Base-by-base conservation (phyloP, 2,329 filamentous ascomycete genomes). In the Alternaria consortialis region DNA sequence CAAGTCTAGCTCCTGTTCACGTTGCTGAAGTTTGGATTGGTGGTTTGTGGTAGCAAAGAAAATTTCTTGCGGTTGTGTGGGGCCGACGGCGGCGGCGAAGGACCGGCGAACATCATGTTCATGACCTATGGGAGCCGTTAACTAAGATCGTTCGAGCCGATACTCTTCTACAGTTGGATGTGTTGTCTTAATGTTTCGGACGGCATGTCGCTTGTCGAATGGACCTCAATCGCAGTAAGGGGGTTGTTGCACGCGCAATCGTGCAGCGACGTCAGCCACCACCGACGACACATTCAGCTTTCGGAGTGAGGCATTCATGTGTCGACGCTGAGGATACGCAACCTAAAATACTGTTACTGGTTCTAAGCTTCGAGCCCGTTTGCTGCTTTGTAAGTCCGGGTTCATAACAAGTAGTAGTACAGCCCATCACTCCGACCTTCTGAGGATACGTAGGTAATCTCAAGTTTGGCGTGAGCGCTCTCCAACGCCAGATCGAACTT, bases 41-140 rank as follows among this genome's bases (percentile, higher is more conserved):
- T 56, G 29, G 36, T 27, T 42, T 17, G 27, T 48, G 36, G 51
- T 55, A 9, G 15, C 32, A 31, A 43, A 13, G 37, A 48, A 57
- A 58, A 50, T 58, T 61, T 57, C 37, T 32, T 40, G 37, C 37
- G 50, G 40, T 23, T 23, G 20, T 31, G 59, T 62, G 58, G 58
- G 58, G 58, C 58, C 31, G 27, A 11, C 27, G 31, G 20, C 54
- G 50, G 37, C 51, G 54, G 50, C 39, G 50, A 50, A 29, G 39
- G 23, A 20, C 39, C 58, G 58, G 58, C 54, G 50, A 53, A 61
- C 34, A 15, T 55, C 52, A 25, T 34, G 27, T n/a, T 43, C 7
- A 17, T 29, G 13, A 31, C 44, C 42, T 54, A 4, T 17, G 15
- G 27, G 9, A 39, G 17, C 17, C 23, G 17, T 40, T n/a, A 40